Conservation (phyloP, 202 grass and related monocot species). For the Carex arenaria region DNA sequence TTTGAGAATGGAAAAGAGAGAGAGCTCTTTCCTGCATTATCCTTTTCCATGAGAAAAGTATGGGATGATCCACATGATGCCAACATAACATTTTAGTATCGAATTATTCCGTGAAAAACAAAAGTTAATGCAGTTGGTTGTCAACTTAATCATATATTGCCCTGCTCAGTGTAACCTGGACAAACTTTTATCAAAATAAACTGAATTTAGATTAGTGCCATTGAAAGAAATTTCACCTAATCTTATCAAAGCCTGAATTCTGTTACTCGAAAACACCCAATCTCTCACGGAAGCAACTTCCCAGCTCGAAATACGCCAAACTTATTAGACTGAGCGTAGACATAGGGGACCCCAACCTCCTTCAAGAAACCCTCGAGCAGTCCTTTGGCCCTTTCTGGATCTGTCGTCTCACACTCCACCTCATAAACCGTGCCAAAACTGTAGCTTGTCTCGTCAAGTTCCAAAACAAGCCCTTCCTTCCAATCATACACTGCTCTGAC, state of each 20-base stretch:
- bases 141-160: background rate
- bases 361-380: conserved; percentile 55
- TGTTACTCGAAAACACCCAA: background rate
- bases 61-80: background rate
- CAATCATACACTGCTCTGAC: conserved; percentile 54
- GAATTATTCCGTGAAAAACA: background rate
- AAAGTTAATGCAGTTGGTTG: background rate
- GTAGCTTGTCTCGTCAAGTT: conserved; percentile 65
- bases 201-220: background rate
- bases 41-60: no score
- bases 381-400: conserved; percentile 51
- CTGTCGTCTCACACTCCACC: conserved; percentile 66
- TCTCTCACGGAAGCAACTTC: conserved; percentile 50
- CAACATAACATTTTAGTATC: background rate
- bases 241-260: background rate
- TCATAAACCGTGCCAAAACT: conserved; percentile 62
- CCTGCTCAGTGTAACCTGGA: background rate
- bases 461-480: conserved; percentile 41
- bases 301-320: conserved; percentile 60
- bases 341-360: conserved; percentile 45
- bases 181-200: background rate
- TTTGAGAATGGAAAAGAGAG: no score
- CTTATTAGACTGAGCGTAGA: conserved; percentile 53
- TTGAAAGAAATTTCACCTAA: background rate
- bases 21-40: no score